Evolutionary conservation across 2,329 filamentous ascomycete genomes (phyloP).

Genomic region (Colletotrichum navitas): DNA sequence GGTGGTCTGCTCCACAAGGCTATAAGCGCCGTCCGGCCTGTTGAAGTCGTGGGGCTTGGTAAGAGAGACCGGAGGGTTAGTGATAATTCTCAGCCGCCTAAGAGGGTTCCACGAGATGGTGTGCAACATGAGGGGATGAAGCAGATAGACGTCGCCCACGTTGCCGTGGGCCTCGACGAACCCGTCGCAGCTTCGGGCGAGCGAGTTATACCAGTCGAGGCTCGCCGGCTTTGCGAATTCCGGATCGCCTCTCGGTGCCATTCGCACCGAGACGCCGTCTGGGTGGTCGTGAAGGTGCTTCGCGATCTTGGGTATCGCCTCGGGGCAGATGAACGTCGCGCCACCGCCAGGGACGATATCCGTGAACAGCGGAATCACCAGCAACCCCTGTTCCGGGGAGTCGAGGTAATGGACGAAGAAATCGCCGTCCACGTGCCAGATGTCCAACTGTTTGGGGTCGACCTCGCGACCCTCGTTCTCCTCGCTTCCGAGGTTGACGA

Average conservation of each 20-base stretch:
- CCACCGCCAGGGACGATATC: slow-evolving; percentile 72
- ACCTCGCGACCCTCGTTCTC: slow-evolving; percentile 63
- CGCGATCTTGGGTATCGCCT: slow-evolving; percentile 69
- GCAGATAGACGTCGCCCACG: slow-evolving; percentile 68
- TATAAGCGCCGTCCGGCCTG: slow-evolving; percentile 61
- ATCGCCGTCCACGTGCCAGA: slow-evolving; percentile 79
- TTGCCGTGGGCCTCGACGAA: slow-evolving; percentile 68
- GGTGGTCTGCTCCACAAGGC: slow-evolving; percentile 68
- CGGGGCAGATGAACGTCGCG: slow-evolving; percentile 74
- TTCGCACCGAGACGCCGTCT: slow-evolving; percentile 74
- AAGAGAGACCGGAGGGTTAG: slow-evolving; percentile 58
- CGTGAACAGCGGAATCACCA: slow-evolving; percentile 76
- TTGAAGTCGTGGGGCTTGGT: slow-evolving; percentile 66
- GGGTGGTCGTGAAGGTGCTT: slow-evolving; percentile 71
- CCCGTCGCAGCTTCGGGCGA: slow-evolving; percentile 55
- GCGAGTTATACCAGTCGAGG: slow-evolving; percentile 59
- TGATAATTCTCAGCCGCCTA: slow-evolving; percentile 47
- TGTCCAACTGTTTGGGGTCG: slow-evolving; percentile 64
- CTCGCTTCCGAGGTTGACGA: slow-evolving; percentile 75
- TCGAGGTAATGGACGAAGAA: slow-evolving; percentile 81
- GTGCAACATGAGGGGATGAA: slow-evolving; percentile 73
- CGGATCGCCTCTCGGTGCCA: slow-evolving; percentile 67
- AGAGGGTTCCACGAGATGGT: slow-evolving; percentile 56
- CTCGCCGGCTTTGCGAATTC: slow-evolving; percentile 59
- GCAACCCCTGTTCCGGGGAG: slow-evolving; percentile 75